Evolutionary conservation across 1,139 yeast species (phyloP).

Genomic region (Blastobotrys ciferrii): DNA sequence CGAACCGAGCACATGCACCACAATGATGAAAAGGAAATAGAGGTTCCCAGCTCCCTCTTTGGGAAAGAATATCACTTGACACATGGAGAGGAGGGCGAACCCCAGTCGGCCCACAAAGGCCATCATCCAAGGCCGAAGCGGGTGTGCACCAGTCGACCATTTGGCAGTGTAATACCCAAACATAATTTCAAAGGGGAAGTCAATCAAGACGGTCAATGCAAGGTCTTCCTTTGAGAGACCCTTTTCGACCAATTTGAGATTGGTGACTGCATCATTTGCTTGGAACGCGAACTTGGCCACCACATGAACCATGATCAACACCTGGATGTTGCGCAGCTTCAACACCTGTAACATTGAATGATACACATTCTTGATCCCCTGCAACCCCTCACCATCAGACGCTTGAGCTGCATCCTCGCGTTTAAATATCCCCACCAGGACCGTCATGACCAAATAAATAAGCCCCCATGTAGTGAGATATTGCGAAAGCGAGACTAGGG

Average conservation of each 20-base stretch:
- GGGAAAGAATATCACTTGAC: conserved; percentile 74
- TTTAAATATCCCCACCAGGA: conserved; percentile 49
- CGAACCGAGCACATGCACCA: conserved; percentile 81
- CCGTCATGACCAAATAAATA: conserved; percentile 66
- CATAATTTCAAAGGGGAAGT: conserved; percentile 92
- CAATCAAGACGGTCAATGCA: conserved; percentile 87
- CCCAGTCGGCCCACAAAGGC: conserved; percentile 83
- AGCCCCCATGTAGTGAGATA: conserved; percentile 80
- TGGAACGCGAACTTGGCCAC: conserved; percentile 90
- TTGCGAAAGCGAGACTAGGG: conserved; percentile 68
- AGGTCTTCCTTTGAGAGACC: conserved; percentile 93
- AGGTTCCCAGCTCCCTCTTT: conserved; percentile 41
- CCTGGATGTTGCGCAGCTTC: conserved; percentile 71
- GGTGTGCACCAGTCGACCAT: conserved; percentile 76
- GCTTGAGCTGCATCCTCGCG: conserved; percentile 42
- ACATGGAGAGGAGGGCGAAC: conserved; percentile 75
- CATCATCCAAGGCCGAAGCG: conserved; percentile 83
- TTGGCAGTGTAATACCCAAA: conserved; percentile 96
- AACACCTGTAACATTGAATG: conserved; percentile 73
- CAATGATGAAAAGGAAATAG: conserved; percentile 67
- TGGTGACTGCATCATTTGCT: conserved; percentile 94
- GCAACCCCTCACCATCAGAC: conserved; percentile 40
- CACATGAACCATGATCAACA: conserved; percentile 70
- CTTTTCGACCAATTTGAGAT: conserved; percentile 83
- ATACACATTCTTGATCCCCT: conserved; percentile 52